Evolutionary conservation across 352 stramenopile genomes (phyloP).

Genomic region (Pythium sp.): DNA sequence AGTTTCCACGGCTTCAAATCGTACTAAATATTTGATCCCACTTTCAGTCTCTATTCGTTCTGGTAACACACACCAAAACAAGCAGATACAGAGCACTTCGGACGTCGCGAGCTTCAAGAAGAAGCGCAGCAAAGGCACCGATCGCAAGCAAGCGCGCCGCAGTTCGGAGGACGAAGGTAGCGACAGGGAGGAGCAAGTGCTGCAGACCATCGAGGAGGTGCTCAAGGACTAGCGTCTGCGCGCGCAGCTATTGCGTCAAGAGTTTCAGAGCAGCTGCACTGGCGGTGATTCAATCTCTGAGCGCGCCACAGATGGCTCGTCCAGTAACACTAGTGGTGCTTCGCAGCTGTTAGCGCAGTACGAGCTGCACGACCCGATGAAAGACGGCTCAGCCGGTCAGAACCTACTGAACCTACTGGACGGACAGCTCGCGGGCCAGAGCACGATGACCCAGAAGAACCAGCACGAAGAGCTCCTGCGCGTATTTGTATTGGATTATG

Average conservation of each 20-base stretch:
- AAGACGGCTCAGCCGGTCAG: constrained; percentile 57
- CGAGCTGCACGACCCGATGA: constrained; percentile 74
- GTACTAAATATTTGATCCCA: no score
- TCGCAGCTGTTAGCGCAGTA: constrained; percentile 27
- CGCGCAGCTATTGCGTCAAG: constrained; percentile 35
- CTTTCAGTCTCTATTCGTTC: no score
- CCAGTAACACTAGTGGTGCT: background rate
- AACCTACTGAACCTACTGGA: constrained; percentile 75
- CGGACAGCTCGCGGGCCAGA: constrained; percentile 79
- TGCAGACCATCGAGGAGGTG: constrained; percentile 62
- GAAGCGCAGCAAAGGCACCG: constrained; percentile 21
- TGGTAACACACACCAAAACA: no score
- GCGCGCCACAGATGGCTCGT: background rate
- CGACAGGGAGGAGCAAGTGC: constrained; percentile 28
- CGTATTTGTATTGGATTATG: constrained; percentile 11
- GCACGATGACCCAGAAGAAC: constrained; percentile 49
- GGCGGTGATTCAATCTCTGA: background rate
- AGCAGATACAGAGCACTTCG: background rate
- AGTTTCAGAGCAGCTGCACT: constrained; percentile 28
- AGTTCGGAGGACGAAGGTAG: constrained; percentile 21
- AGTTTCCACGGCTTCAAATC: no score
- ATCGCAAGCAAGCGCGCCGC: constrained; percentile 40
- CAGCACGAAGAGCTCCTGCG: constrained; percentile 76
- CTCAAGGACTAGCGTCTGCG: constrained; percentile 68
- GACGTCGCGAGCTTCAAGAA: constrained; percentile 62